Conservation (phyloP, 2,329 filamentous ascomycete genomes). For the Talaromyces sp. region DNA sequence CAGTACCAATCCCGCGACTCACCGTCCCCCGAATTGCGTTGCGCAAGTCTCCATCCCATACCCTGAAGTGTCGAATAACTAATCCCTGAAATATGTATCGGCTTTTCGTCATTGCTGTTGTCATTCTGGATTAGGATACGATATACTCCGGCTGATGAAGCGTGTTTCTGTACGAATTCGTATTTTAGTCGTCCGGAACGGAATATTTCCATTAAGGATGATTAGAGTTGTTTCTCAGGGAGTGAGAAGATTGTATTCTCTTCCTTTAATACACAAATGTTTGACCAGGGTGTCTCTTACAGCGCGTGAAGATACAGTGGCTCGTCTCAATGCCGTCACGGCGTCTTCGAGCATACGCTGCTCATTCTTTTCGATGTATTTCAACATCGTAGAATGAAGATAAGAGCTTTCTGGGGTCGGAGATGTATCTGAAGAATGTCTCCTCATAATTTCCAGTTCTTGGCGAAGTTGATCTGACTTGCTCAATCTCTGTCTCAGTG, state of each 20-base stretch:
- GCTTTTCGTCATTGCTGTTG: background rate
- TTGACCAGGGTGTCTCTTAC: background rate
- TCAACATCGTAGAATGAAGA: background rate
- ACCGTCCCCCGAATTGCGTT: background rate
- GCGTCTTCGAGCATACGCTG: background rate
- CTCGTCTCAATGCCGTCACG: background rate
- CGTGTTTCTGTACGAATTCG: background rate
- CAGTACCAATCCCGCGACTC: background rate
- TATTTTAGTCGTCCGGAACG: background rate
- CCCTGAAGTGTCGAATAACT: background rate
- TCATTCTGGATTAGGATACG: background rate
- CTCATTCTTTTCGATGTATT: background rate
- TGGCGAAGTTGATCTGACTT: too few species aligned
- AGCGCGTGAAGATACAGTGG: background rate
- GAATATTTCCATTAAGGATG: background rate
- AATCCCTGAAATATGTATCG: background rate
- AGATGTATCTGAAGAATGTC: too few species aligned
- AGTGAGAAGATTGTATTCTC: background rate
- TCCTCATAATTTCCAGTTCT: too few species aligned
- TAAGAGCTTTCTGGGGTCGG: background rate
- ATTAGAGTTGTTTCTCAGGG: background rate
- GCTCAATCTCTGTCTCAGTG: too few species aligned
- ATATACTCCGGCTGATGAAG: background rate
- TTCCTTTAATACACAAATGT: background rate
- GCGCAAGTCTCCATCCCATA: background rate